phyloP scores from a whole-genome alignment of 495 filamentous ascomycete genomes.

The Oidiodendron maius region DNA sequence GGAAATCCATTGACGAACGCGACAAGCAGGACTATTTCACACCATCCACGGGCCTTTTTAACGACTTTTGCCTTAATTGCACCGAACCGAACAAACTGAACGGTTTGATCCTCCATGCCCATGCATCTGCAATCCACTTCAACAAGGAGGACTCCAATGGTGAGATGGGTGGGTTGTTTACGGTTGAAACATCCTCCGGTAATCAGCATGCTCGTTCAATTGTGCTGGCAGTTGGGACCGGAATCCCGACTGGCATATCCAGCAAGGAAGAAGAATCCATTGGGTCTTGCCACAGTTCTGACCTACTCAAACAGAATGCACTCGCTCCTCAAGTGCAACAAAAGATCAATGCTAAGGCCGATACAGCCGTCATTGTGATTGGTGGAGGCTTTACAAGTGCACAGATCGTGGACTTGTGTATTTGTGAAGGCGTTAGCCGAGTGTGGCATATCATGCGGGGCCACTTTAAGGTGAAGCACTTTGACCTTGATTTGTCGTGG shows the following conservation, averaged over 20 bases:
- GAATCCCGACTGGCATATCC: too few relatives aligned
- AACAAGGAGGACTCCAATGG: too few relatives aligned
- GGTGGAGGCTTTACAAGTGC: conserved; percentile 58
- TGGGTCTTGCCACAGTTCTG: too few relatives aligned
- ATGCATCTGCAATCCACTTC: too few relatives aligned
- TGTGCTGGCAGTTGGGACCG: conserved; percentile 47
- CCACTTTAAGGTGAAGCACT: conserved; percentile 54
- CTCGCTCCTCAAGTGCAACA: conserved; percentile 27
- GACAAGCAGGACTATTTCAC: conserved; percentile 62
- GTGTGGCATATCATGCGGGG: conserved; percentile 55
- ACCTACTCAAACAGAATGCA: too few relatives aligned
- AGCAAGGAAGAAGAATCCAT: too few relatives aligned
- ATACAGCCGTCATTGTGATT: conserved; percentile 50
- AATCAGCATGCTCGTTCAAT: conserved; percentile 41
- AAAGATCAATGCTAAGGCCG: conserved; percentile 39
- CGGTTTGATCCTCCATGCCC: too few relatives aligned
- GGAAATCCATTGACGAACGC: conserved; percentile 58
- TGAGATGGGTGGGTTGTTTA: too few relatives aligned
- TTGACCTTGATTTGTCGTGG: conserved; percentile 58
- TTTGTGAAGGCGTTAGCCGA: conserved; percentile 44
- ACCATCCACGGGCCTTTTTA: conserved; percentile 53
- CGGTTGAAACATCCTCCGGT: conserved; percentile 39
- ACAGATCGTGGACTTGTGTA: conserved; percentile 51
- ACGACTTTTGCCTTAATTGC: conserved; percentile 50
- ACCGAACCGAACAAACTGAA: too few relatives aligned